Evolutionary conservation across 116 monocot species (phyloP), one percentile per base, ranked within the genome.

Genomic region (Thalassia testudinum): DNA sequence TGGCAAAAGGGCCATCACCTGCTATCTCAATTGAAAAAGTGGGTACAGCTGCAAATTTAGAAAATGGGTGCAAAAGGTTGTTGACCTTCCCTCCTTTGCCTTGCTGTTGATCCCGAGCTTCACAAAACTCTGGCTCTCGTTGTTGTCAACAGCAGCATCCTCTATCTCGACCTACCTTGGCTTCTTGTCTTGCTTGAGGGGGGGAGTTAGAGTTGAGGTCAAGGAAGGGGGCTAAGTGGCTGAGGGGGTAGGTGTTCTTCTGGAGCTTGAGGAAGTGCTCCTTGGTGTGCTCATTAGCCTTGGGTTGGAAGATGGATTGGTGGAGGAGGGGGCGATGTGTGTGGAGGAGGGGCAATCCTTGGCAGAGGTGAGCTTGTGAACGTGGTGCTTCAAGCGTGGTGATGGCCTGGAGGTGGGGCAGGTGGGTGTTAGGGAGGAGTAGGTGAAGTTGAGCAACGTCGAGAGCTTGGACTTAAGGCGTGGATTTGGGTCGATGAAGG

Each of bases 211-310:
- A 13, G 3, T 45, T 13, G 15, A 13, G 15, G 40, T 7, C 7
- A 8, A 14, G 40, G 11, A 40, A 40, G 18, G 4, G 10, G 19
- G 45, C 15, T 6, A 13, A 16, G 4, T 13, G 4, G 21, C 86
- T 75, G n/a, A 97, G 85, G 4, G 82, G 66, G 20, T 82, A 66
- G 25, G 99, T 74, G 61, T 99, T 99, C 71, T 99, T 99, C 64
- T 82, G 90, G n/a, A 99, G 88, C 80, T 82, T 85, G 7, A 59
- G 79, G 18, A 90, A 72, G 54, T 56, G 64, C 68, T 99, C 99
- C 47, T 75, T 75, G 21, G 99, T 90, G 75, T 99, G 90, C 60
- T 89, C 86, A 0, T 90, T 90, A 1, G 82, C 64, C 59, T 90
- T 82, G 0, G 99, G 79, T 58, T 82, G 85, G 27, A 90, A 71